Base-by-base conservation (phyloP, 345 rosid species). In the Gossypium mustelinum region DNA sequence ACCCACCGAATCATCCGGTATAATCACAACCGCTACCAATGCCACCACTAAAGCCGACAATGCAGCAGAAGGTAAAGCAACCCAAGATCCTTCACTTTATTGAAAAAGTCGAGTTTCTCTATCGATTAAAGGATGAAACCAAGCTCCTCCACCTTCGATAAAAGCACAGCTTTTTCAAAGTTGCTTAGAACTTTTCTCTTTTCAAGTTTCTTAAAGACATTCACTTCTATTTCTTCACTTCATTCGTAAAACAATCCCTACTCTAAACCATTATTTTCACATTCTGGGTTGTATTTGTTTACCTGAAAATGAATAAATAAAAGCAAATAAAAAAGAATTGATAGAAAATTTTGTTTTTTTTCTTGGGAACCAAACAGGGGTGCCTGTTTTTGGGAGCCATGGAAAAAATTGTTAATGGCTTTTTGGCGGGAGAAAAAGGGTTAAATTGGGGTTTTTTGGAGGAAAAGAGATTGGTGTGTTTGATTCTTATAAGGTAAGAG, bases 251-350 rank as follows among this genome's bases (percentile, higher is more conserved):
- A 89, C 8, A 94, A 27, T 78, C 67, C 97, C 98, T 0, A 97
- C 89, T 16, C 97, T 97, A 77, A 80, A 94, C 97, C 98, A 94
- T 45, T 89, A 77, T 94, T 94, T 82, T 86, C 73, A 97, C 98
- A 94, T 68, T 22, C 69, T 0, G 59, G 68, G 58, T 94, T 97
- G 56, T 78, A 85, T 76, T 86, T 94, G 81, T 94, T 90, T 48
- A 94, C 97, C 97, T 88, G 76, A 4, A 51, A 13, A 51, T 17
- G 10, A 56, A 48, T 2, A 45, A 3, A 11, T 11, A 24, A 24
- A 24, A 24, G 25, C 0, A 24, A 24, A 24, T 24, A 24, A 24
- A 24, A 27, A 27, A 27, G 8, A 14, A 34, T 34, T 13, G 2
- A 1, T 11, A 2, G 3, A 7, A 27, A 27, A 3, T 27, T 55